Evolutionary conservation across 2,329 filamentous ascomycete species (phyloP), one percentile per base, ranked within the genome.

Genomic region (Verticillium isaacii): DNA sequence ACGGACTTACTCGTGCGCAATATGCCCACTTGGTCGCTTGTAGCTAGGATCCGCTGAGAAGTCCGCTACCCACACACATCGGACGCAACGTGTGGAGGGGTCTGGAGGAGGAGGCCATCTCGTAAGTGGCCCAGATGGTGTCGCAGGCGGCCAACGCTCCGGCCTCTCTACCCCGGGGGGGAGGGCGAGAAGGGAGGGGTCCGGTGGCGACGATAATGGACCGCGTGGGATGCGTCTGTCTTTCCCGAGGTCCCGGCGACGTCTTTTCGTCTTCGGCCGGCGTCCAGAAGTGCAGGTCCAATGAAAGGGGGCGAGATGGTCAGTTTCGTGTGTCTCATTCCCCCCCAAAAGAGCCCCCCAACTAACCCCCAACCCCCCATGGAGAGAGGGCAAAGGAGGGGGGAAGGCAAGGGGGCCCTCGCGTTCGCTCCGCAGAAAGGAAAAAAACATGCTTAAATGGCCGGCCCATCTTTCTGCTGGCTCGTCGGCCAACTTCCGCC

Each of bases 391-490:
- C 15, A 23, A 41, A 41, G n/a, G n/a, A 19, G 41, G n/a, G 17
- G 8, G 2, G 5, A 29, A 8, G 7, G 41, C 7, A 9, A 17
- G n/a, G 41, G 41, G 41, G 5, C 37, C 37, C 37, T 41, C 19
- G 45, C 19, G 55, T 3, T n/a, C n/a, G n/a, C 55, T 57, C 32
- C 19, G 55, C 55, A 36, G 32, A 37, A 57, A 56, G 29, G 32
- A 32, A 17, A 39, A 57, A 36, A 57, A 36, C 55, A 57, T 57
- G 55, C 55, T 58, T 58, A 58, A 58, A 58, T 32, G 15, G 54
- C 17, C 32, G n/a, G 37, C 32, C 32, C 19, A 57, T 36, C n/a
- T 15, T 34, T 29, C 29, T 57, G n/a, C 55, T 17, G 32, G n/a
- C n/a, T 23, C 15, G 17, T 34, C 32, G 55, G 29, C 32, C 32